Percentiles rank a stretch among this genome's conserved stretches.
Conservation (phyloP, 306 rosid species). For the Pachyrhizus erosus region DNA sequence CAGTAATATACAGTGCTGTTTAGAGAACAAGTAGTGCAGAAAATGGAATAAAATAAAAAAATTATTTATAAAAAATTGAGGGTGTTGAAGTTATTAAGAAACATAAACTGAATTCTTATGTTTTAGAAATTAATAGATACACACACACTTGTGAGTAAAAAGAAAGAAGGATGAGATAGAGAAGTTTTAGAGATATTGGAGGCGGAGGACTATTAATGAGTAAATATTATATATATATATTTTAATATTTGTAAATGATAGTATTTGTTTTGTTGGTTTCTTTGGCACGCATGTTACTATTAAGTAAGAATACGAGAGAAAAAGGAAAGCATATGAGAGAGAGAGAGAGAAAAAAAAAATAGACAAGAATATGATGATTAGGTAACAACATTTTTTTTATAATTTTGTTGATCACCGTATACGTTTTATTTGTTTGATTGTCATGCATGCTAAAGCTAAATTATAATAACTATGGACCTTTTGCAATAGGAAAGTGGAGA, state of each 20-base stretch:
- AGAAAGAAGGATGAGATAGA: not conserved
- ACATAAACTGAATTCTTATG: not conserved
- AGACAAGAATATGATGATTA: slow-evolving; percentile 1
- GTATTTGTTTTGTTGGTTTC: no score
- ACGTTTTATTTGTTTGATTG: not conserved
- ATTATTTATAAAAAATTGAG: not conserved
- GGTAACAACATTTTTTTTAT: not conserved
- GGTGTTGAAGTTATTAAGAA: not conserved
- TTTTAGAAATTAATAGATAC: not conserved
- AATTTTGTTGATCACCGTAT: not conserved
- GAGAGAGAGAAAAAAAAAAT: not conserved
- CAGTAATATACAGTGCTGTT: not conserved
- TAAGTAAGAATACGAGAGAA: no score
- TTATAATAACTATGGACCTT: not conserved
- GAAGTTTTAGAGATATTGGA: not conserved
- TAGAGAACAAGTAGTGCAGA: not conserved
- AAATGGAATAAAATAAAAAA: not conserved
- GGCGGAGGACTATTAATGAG: not conserved
- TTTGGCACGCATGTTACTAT: no score
- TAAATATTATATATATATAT: not conserved
- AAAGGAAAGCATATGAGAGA: not conserved
- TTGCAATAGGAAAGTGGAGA: not conserved
- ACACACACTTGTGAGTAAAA: not conserved
- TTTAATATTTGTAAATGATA: no score
- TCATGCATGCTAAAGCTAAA: not conserved